phyloP scores from a whole-genome alignment of 768 basidiomycete species.

The Kwoniella sp. region DNA sequence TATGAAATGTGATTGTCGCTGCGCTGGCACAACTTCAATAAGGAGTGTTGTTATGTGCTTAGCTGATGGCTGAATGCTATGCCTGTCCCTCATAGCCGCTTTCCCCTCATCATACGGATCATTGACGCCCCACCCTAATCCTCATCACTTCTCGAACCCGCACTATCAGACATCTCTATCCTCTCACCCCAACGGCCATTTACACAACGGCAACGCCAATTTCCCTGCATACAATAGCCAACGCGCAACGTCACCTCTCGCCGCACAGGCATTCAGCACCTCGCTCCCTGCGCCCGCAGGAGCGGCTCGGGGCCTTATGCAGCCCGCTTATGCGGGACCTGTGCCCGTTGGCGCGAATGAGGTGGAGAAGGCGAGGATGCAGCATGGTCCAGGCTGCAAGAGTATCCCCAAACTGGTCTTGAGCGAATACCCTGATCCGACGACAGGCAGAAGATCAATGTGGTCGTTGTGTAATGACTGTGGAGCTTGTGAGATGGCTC shows the following conservation, averaged over 20 bases:
- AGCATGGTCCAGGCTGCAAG: conserved; percentile 43
- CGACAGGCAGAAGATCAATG: conserved; percentile 42
- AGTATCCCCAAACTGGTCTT: conserved; percentile 44
- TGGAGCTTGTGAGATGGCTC: conserved; percentile 41
- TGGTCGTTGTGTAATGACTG: conserved; percentile 47
- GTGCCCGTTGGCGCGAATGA: conserved; percentile 37
- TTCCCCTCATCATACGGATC: conserved; percentile 27
- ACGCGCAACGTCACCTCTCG: conserved; percentile 35
- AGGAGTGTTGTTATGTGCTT: neutral
- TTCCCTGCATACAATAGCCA: conserved; percentile 2
- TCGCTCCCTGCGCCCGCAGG: conserved; percentile 33
- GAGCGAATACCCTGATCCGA: conserved; percentile 42
- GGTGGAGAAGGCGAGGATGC: conserved; percentile 37
- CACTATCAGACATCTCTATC: conserved; percentile 14
- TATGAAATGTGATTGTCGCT: conserved; percentile 17
- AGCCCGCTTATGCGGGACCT: conserved; percentile 35
- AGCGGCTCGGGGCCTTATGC: conserved; percentile 34
- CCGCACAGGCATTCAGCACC: conserved; percentile 47
- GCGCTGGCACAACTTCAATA: neutral
- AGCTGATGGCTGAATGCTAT: conserved; percentile 6
- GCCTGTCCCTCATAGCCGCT: neutral
- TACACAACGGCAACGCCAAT: neutral
- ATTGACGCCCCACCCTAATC: conserved; percentile 45
- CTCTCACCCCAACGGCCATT: conserved; percentile 5
- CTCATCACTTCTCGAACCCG: conserved; percentile 48